Evolutionary conservation across 768 basidiomycete genomes (phyloP).

Genomic region (Pholiota molesta): DNA sequence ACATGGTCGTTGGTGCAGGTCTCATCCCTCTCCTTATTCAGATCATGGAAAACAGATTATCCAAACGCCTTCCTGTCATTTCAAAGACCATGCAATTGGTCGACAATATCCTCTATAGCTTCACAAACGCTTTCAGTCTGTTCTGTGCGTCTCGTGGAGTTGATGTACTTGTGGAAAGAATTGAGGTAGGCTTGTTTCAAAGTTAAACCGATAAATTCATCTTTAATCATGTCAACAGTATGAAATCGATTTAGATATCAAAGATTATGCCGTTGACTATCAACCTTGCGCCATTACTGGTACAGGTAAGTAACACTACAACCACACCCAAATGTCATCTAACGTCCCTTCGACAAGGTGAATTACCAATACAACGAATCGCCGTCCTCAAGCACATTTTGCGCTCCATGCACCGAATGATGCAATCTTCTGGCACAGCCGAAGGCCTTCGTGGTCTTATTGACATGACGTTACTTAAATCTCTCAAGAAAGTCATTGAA

Average conservation of each 20-base stretch:
- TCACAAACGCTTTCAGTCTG: constrained; percentile 82
- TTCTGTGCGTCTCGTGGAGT: constrained; percentile 88
- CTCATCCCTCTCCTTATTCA: constrained; percentile 88
- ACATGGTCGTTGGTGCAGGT: constrained; percentile 95
- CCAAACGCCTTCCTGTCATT: constrained; percentile 71
- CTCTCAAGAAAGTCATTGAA: constrained; percentile 87
- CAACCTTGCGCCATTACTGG: constrained; percentile 25
- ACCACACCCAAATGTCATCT: neutral
- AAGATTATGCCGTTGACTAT: constrained; percentile 45
- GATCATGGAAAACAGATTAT: constrained; percentile 76
- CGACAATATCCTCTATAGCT: constrained; percentile 91
- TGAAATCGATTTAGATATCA: constrained; percentile 69
- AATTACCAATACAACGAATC: constrained; percentile 73
- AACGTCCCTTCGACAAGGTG: constrained; percentile 43
- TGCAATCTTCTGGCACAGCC: constrained; percentile 92
- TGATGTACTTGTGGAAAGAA: constrained; percentile 80
- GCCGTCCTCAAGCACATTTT: constrained; percentile 89
- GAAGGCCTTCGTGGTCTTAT: constrained; percentile 95
- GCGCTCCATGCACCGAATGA: constrained; percentile 94
- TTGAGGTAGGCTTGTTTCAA: constrained; percentile 62
- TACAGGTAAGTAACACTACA: constrained; percentile 19
- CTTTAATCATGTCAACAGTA: constrained; percentile 40
- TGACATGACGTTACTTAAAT: constrained; percentile 83
- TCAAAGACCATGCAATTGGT: constrained; percentile 92
- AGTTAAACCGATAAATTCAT: neutral